Evolutionary conservation across 805 yeast species (phyloP), one percentile per base, ranked within the genome.

Genomic region (Yamadazyma laniorum): DNA sequence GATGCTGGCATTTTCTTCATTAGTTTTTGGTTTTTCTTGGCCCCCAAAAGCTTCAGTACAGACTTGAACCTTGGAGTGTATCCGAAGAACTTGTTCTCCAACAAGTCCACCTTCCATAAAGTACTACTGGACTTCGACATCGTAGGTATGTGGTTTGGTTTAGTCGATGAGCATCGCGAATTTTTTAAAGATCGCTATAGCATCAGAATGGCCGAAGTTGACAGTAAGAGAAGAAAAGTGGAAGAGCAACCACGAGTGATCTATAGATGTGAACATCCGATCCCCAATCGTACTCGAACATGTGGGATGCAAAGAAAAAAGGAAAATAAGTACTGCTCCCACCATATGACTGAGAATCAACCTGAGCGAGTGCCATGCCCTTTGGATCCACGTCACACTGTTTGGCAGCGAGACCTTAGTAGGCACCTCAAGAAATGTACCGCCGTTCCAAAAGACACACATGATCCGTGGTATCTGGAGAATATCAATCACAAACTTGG

Each of bases 341-440:
- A 82, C 46, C 95, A 85, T 55, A 45, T 72, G 51, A 55, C 15
- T 2, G 37, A 33, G 11, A 56, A 46, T 51, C 53, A 53, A 5
- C 17, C 14, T 4, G 30, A 25, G n/a, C 61, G 95, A 39, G 71
- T 88, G 0, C 77, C 80, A 5, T 88, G 96, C 60, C 88, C 96
- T 0, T 53, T 82, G 19, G 95, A 87, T 56, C 78, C 82, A 2
- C 71, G 76, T 2, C 96, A 88, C 56, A 74, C 82, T 1, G 79
- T 88, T 0, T 82, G 86, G 87, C 67, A 67, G 33, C 66, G 69
- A 29, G 79, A 75, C 36, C 55, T 86, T 29, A 56, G 64, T 4
- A 58, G 51, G 13, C 96, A 88, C 58, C 35, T 80, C 34, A 65
- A 61, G 40, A 79, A 77, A 52, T 88, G 96, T 56, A 77, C 74